Evolutionary conservation across 306 rosid species (phyloP).

Genomic region (Glycine latifolia): DNA sequence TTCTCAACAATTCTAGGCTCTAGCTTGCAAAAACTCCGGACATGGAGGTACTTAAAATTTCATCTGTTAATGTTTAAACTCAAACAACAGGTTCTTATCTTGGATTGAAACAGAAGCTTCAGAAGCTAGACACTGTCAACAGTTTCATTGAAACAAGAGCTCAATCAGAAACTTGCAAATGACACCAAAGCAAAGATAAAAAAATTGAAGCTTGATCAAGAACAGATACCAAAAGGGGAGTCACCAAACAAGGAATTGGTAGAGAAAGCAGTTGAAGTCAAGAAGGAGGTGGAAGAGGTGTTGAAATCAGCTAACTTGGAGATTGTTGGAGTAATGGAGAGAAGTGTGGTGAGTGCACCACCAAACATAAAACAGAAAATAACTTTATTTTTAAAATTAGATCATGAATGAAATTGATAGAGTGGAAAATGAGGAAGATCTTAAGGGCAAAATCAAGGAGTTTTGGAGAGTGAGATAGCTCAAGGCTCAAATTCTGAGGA

Average conservation of each 20-base stretch:
- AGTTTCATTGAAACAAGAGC: slow-evolving; percentile 53
- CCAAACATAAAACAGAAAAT: slow-evolving; percentile 50
- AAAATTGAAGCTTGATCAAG: slow-evolving; percentile 49
- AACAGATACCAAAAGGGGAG: slow-evolving; percentile 46
- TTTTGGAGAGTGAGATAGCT: slow-evolving; percentile 55
- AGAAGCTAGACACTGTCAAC: slow-evolving; percentile 51
- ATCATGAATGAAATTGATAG: slow-evolving; percentile 54
- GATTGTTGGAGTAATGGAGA: slow-evolving; percentile 54
- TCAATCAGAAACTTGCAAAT: slow-evolving; percentile 59
- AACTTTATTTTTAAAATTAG: slow-evolving; percentile 47
- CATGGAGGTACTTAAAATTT: slow-evolving; percentile 53
- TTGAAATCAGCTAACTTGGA: slow-evolving; percentile 61
- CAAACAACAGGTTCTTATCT: slow-evolving; percentile 55
- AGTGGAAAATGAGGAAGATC: slow-evolving; percentile 45
- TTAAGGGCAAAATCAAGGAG: slow-evolving; percentile 49
- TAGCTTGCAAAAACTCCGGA: slow-evolving; percentile 50
- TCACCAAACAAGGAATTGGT: slow-evolving; percentile 45
- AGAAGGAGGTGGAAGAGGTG: slow-evolving; percentile 53
- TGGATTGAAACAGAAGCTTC: slow-evolving; percentile 67
- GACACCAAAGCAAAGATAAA: slow-evolving; percentile 54
- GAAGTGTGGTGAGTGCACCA: slow-evolving; percentile 28
- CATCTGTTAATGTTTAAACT: not conserved
- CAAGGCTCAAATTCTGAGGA: slow-evolving; percentile 54
- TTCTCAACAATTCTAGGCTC: slow-evolving; percentile 65
- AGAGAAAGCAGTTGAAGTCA: slow-evolving; percentile 51